Evolutionary conservation across 225 moss, liverwort and hornwort species (phyloP).

Genomic region (Bryum argenteum): DNA sequence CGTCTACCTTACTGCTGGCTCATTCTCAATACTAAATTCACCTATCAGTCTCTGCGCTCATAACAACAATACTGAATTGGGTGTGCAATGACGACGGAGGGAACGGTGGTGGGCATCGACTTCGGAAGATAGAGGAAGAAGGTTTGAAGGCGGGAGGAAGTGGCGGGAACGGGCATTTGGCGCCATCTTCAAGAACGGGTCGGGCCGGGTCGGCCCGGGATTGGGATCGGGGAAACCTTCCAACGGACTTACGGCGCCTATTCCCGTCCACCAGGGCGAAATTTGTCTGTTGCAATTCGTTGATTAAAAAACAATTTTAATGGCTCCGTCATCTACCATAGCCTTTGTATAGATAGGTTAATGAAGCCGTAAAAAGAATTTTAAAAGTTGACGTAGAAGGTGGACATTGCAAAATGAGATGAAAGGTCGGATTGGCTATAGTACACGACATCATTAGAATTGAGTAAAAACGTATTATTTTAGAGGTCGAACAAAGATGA

Average conservation of each 20-base stretch:
- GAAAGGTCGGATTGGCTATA: no score
- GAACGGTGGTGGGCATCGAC: not conserved
- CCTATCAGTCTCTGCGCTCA: no score
- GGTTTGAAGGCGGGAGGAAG: conserved; percentile 13
- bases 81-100: not conserved
- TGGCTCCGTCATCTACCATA: no score
- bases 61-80: no score
- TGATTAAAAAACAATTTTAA: not conserved
- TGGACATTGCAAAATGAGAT: no score
- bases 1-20: not conserved
- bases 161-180: conserved; percentile 33
- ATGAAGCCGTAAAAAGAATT: no score
- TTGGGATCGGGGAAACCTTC: not conserved
- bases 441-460: no score
- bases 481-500: no score
- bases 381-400: no score
- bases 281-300: not conserved
- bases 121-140: conserved; percentile 16
- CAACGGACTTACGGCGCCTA: conserved; percentile 29
- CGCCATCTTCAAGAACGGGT: conserved; percentile 6
- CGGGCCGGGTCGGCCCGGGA: not conserved
- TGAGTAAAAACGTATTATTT: no score
- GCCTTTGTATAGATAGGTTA: no score
- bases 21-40: not conserved
- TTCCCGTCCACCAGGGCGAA: not conserved